Conservation (phyloP, 139 green algal genomes). For the Raphidocelis subcapitata region DNA sequence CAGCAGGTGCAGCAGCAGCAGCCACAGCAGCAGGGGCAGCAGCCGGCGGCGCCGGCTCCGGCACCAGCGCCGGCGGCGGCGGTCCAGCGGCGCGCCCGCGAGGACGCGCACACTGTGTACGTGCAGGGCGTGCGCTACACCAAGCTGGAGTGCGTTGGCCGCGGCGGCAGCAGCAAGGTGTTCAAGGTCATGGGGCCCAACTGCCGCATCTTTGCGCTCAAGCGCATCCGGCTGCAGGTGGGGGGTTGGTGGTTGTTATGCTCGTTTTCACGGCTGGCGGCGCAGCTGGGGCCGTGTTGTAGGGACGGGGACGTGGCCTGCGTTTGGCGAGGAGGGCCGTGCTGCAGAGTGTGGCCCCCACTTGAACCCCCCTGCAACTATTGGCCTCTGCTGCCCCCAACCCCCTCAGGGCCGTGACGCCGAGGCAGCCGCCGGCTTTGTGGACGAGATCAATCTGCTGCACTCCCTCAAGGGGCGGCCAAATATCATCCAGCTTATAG, state of each 20-base stretch:
- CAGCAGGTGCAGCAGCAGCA: slow-evolving; percentile 20
- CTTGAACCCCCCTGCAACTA: too few relatives aligned
- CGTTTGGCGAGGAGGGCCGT: too few relatives aligned
- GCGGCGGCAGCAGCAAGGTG: slow-evolving; percentile 92
- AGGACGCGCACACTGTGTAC: slow-evolving; percentile 81
- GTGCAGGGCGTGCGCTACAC: slow-evolving; percentile 82
- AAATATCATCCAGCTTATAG: slow-evolving; percentile 97
- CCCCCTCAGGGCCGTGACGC: slow-evolving; percentile 46
- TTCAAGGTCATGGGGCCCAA: slow-evolving; percentile 93
- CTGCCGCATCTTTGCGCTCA: slow-evolving; percentile 93
- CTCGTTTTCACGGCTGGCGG: too few relatives aligned
- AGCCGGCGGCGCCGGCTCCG: slow-evolving; percentile 28
- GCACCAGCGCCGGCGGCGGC: slow-evolving; percentile 22
- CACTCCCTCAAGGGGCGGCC: slow-evolving; percentile 68
- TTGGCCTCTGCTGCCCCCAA: neutral
- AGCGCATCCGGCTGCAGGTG: slow-evolving; percentile 83
- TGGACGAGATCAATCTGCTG: slow-evolving; percentile 94
- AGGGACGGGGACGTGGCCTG: too few relatives aligned
- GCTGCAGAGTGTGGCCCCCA: too few relatives aligned
- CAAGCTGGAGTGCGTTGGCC: slow-evolving; percentile 93
- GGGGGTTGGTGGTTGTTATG: too few relatives aligned
- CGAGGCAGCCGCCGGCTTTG: slow-evolving; percentile 85
- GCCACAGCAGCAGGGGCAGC: neutral
- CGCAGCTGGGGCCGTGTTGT: too few relatives aligned
- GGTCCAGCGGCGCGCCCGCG: slow-evolving; percentile 33